A percentile compares a stretch with the other conserved stretches of the same genome.
These are phyloP conservation scores for Diaporthe sp. DNA, from an alignment of 2,329 filamentous ascomycete genomes.

Conservation along the genomic window DNA sequence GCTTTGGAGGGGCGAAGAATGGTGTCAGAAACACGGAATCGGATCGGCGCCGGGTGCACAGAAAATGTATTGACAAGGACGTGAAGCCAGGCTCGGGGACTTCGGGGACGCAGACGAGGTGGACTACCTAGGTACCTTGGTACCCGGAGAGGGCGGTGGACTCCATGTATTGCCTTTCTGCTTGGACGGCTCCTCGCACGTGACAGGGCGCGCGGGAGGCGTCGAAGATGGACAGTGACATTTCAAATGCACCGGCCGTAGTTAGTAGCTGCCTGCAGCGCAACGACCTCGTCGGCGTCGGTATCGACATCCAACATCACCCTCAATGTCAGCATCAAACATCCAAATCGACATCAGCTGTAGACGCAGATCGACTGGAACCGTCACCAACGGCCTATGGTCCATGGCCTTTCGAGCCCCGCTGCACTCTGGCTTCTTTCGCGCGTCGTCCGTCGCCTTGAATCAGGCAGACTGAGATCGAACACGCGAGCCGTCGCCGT, in stretches of 20 bases:
- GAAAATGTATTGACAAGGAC: not conserved
- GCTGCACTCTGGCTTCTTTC: not conserved
- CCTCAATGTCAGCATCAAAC: not conserved
- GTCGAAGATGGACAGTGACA: not conserved
- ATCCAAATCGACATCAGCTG: no score
- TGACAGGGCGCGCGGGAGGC: slow-evolving; percentile 11
- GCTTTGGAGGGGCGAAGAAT: not conserved
- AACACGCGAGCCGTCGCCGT: not conserved
- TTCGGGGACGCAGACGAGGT: no score
- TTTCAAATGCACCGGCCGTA: not conserved
- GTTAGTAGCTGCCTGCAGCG: not conserved
- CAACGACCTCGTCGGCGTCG: not conserved
- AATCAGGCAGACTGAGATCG: not conserved
- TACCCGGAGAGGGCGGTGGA: no score
- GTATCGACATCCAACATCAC: not conserved
- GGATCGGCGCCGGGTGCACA: not conserved
- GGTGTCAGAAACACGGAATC: not conserved
- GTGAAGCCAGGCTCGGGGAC: not conserved
- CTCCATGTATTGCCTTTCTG: no score
- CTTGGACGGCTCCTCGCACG: not conserved
- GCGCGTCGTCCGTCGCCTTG: not conserved
- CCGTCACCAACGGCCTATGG: not conserved
- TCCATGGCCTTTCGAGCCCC: not conserved
- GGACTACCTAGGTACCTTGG: not conserved
- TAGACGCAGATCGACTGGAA: not conserved